phyloP scores from a whole-genome alignment of 1,284 basidiomycete genomes.

The Flammula alnicola region DNA sequence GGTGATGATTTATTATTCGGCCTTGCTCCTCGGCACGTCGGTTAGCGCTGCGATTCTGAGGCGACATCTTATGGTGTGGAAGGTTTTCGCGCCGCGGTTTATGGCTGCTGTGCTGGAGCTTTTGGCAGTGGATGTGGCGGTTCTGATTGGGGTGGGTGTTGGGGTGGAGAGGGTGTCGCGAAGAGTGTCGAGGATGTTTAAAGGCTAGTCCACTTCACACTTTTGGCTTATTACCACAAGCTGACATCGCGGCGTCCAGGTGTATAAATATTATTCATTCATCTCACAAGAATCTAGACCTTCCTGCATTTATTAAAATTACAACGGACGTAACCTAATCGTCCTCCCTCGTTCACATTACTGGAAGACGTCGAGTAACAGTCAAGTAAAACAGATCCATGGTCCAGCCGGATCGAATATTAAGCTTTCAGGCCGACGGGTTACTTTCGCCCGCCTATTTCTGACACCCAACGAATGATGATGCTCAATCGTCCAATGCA shows the following conservation, averaged over 20 bases:
- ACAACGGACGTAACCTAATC: too few species aligned
- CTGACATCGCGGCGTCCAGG: not conserved
- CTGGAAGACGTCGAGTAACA: too few species aligned
- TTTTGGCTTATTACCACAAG: not conserved
- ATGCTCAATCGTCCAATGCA: too few species aligned
- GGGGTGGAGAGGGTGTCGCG: constrained; percentile 32
- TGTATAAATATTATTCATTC: not conserved
- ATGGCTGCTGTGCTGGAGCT: constrained; percentile 72
- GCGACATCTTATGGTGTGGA: constrained; percentile 98
- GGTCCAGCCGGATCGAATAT: too few species aligned
- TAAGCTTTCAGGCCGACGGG: too few species aligned
- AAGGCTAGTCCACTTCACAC: not conserved
- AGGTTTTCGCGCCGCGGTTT: constrained; percentile 92
- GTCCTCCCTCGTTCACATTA: too few species aligned
- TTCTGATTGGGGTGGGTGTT: constrained; percentile 52
- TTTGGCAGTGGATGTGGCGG: constrained; percentile 58
- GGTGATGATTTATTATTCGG: constrained; percentile 72
- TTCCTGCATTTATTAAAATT: too few species aligned
- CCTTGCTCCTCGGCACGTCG: constrained; percentile 73
- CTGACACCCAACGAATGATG: too few species aligned
- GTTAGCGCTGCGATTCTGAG: constrained; percentile 79
- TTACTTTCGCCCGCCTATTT: too few species aligned
- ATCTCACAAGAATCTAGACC: too few species aligned
- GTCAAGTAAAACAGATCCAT: too few species aligned
- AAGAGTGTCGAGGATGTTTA: constrained; percentile 6